phyloP scores from a whole-genome alignment of 116 monocot species.

The Papilionanthe hybrid region DNA sequence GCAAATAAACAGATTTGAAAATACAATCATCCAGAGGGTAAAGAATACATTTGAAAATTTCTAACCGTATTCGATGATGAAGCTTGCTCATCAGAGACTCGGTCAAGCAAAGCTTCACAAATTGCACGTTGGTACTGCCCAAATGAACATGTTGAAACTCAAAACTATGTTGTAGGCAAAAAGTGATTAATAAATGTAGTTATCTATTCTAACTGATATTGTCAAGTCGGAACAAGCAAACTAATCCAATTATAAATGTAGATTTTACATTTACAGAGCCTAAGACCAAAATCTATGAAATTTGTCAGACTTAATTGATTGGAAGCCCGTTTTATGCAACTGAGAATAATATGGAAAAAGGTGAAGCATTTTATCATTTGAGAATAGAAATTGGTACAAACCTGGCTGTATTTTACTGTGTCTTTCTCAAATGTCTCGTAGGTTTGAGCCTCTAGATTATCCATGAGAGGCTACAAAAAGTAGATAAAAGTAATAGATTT shows the following conservation, averaged over 20 bases:
- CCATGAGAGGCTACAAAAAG: conserved; percentile 88
- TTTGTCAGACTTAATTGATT: background rate
- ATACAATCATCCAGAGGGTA: background rate
- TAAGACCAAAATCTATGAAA: background rate
- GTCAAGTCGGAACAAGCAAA: too few relatives aligned
- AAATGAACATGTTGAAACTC: background rate
- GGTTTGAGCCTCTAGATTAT: conserved; percentile 98
- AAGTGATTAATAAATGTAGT: background rate
- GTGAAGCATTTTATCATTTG: background rate
- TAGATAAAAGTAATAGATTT: conserved; percentile 14
- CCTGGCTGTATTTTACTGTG: conserved; percentile 92
- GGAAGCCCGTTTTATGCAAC: background rate
- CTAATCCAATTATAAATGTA: too few relatives aligned
- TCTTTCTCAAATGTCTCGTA: conserved; percentile 99
- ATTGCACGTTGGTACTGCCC: conserved; percentile 89
- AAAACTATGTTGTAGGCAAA: background rate
- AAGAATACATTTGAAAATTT: conserved; percentile 7
- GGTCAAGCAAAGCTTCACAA: conserved; percentile 73
- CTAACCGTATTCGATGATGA: conserved; percentile 48
- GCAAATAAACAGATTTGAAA: background rate
- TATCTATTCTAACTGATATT: background rate
- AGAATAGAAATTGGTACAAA: conserved; percentile 15
- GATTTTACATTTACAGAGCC: background rate
- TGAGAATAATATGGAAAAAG: background rate
- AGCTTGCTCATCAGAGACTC: conserved; percentile 68